These are phyloP conservation scores for Hylodesmum podocarpum DNA, from an alignment of 306 rosid genomes.

Conservation along the genomic window DNA sequence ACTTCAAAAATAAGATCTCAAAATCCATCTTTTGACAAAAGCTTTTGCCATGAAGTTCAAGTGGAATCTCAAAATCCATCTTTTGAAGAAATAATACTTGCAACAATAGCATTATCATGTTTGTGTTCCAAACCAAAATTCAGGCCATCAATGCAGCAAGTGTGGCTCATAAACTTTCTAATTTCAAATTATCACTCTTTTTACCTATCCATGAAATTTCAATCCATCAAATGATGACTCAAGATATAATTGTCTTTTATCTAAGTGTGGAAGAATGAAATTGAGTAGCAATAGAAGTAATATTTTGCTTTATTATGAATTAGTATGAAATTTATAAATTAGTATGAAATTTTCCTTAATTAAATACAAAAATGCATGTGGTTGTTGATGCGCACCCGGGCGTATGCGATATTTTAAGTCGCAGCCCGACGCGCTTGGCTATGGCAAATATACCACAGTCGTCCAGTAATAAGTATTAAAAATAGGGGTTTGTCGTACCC, in stretches of 20 bases:
- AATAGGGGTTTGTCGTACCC: no score
- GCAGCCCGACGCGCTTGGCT: no score
- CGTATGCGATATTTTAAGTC: no score
- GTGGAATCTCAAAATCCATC: no score
- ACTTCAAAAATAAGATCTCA: constrained; percentile 1
- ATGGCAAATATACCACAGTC: no score
- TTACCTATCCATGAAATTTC: background rate
- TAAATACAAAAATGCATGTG: background rate
- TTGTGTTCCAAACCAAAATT: background rate
- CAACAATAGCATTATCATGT: background rate
- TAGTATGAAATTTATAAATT: background rate
- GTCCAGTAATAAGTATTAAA: no score
- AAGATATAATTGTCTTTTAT: background rate
- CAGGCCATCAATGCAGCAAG: constrained; percentile 14
- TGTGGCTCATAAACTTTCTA: background rate
- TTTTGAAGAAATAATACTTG: background rate
- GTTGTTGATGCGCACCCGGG: no score
- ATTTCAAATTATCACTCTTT: background rate
- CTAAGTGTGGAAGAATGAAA: background rate
- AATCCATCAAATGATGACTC: background rate
- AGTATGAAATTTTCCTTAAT: background rate
- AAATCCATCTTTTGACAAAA: background rate
- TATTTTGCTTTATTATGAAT: background rate
- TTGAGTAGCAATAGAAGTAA: background rate
- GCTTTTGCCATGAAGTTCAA: background rate